Base-by-base conservation (phyloP, 2,329 filamentous ascomycete species). In the Helotiales sp. region DNA sequence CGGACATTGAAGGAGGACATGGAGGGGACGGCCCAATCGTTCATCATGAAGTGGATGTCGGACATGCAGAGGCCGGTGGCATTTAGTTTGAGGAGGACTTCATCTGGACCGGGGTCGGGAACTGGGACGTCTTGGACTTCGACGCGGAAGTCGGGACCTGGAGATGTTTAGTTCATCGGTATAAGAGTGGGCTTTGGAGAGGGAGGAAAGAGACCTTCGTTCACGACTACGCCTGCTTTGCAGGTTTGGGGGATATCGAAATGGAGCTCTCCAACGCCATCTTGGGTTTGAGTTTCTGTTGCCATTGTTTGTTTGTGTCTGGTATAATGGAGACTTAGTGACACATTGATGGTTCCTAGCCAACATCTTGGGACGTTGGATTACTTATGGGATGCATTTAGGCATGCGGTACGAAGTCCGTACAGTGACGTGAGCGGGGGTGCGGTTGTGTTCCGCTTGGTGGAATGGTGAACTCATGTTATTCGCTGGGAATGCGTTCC, bases 21-120 rank as follows among this genome's bases (percentile, higher is more conserved):
- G n/a, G 72, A 70, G 0, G 77, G 76, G 0, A 75, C 54, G 0
- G 74, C 77, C 71, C 80, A 77, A 65, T 85, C 82, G 54, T 78
- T 77, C 48, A 79, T 60, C 79, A 84, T 83, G 69, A 79, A 79
- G 65, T 85, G 82, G 17, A 86, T 70, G 63, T 86, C 83, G 31
- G 76, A 78, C 59, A 79, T 77, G 71, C 83, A 85, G 49, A 86
- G 74, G 0, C 83, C 83, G 1, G 82, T 86, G 25, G 75, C 76
- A 57, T 84, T 85, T 52, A 86, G 73, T 53, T 77, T 79, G 65
- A 86, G 75, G 9, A 86, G 74, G 22, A 85, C 71, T 58, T 86
- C 81, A 50, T 82, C 74, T 0, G 59, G 64, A 54, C 55, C 76
- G 54, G 77, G 76, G 51, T 77, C 73, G 4, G 79, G 79, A 0